Conservation (phyloP, 441 rosid genomes). For the Populus hybrid region DNA sequence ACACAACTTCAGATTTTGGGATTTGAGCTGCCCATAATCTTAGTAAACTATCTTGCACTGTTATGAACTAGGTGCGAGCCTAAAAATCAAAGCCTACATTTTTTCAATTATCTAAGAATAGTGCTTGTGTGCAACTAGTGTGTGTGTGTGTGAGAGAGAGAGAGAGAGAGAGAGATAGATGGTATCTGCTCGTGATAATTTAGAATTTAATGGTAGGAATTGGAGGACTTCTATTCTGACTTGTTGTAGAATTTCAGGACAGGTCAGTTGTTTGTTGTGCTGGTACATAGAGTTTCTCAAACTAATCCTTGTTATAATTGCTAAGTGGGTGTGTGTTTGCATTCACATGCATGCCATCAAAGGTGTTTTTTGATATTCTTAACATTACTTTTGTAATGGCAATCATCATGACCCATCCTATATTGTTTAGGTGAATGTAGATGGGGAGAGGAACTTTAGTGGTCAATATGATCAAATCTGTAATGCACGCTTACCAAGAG, state of each 20-base stretch:
- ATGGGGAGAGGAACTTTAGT: slow-evolving; percentile 44
- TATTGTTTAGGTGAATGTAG: slow-evolving; percentile 50
- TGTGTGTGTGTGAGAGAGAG: not conserved
- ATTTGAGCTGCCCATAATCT: not conserved
- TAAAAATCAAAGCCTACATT: not conserved
- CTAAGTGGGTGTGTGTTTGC: not conserved
- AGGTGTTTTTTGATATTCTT: not conserved
- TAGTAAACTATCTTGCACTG: not conserved
- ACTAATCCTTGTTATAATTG: not conserved
- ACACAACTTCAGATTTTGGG: not conserved
- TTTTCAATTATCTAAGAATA: not conserved
- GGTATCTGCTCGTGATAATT: not conserved
- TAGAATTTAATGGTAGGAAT: not conserved
- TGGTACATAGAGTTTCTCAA: not conserved
- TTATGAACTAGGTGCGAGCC: not conserved
- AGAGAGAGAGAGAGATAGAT: not conserved
- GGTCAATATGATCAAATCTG: slow-evolving; percentile 69
- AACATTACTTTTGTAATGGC: not conserved
- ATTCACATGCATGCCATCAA: not conserved
- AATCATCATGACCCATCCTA: slow-evolving; percentile 6
- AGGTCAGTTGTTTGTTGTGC: not conserved
- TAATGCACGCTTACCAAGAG: slow-evolving; percentile 82
- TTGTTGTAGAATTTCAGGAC: not conserved
- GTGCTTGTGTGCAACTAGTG: not conserved
- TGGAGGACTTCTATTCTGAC: not conserved